A percentile compares a stretch with the other conserved stretches of the same genome.
phyloP scores from a whole-genome alignment of 2,329 filamentous ascomycete genomes.

The Trichoderma oligosporum region DNA sequence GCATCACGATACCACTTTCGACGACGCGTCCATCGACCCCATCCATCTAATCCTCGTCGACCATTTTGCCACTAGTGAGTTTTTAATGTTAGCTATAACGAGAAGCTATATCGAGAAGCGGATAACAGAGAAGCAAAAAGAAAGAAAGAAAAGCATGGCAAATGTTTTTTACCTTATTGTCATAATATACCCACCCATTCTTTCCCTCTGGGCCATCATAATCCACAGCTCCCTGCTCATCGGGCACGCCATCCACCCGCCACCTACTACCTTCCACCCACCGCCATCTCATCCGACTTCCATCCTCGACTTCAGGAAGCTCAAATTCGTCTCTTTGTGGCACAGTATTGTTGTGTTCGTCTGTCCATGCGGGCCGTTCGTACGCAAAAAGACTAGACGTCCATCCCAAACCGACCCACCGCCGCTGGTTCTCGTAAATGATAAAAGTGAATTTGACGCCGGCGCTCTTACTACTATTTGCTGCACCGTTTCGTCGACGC shows the following conservation, averaged over 20 bases:
- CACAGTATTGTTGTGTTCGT: constrained; percentile 84
- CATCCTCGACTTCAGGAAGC: constrained; percentile 58
- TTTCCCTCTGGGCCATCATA: constrained; percentile 59
- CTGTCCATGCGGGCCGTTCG: constrained; percentile 87
- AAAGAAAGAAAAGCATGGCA: not conserved
- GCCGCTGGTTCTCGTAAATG: constrained; percentile 90
- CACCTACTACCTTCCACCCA: constrained; percentile 87
- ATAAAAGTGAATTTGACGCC: constrained; percentile 96
- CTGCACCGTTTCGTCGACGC: constrained; percentile 33
- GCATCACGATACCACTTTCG: constrained; percentile 97
- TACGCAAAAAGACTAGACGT: constrained; percentile 87
- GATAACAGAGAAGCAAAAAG: not conserved
- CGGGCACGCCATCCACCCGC: constrained; percentile 73
- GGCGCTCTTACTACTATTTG: constrained; percentile 51
- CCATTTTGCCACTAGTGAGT: constrained; percentile 76
- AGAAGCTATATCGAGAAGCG: too few species aligned
- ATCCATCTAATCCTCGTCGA: constrained; percentile 78
- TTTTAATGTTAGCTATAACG: not conserved
- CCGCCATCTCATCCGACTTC: constrained; percentile 55
- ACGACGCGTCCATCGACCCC: constrained; percentile 89
- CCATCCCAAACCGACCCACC: constrained; percentile 95
- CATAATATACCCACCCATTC: constrained; percentile 94
- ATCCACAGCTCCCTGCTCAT: constrained; percentile 43
- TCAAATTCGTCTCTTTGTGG: constrained; percentile 68
- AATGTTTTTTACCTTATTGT: constrained; percentile 71